Evolutionary conservation across 192 early-diverging fungal species (phyloP).

Genomic region (Coemansia sp.): DNA sequence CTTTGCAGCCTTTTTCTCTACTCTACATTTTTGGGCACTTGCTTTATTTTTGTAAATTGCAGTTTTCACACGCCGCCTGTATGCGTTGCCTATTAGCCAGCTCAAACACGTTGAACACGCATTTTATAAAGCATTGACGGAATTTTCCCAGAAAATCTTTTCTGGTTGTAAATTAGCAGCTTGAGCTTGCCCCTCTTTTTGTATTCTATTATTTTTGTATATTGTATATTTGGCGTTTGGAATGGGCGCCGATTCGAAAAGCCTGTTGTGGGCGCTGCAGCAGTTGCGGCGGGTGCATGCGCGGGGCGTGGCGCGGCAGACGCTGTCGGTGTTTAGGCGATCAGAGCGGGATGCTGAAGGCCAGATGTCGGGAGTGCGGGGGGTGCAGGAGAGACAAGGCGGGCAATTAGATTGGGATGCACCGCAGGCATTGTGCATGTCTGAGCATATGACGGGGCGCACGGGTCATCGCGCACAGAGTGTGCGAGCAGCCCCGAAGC

Average conservation of each 20-base stretch:
- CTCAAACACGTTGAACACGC: neutral
- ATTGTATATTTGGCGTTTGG: neutral
- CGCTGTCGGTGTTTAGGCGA: neutral
- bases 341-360: neutral
- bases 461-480: neutral
- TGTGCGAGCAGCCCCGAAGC: neutral
- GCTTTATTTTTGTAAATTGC: constrained; percentile 1
- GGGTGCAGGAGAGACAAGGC: constrained; percentile 15
- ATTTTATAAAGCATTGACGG: neutral
- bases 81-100: neutral
- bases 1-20: neutral
- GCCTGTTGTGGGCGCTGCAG: constrained; percentile 33
- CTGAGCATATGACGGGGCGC: constrained; percentile 3
- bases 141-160: neutral
- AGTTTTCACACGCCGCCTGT: constrained; percentile 7
- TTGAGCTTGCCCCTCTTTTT: neutral
- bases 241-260: constrained; percentile 50
- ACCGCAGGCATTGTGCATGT: constrained; percentile 6
- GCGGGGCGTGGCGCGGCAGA: constrained; percentile 18
- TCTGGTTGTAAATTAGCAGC: neutral
- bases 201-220: neutral
- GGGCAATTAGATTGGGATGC: constrained; percentile 11
- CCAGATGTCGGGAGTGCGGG: constrained; percentile 12
- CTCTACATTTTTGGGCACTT: neutral
- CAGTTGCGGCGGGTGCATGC: constrained; percentile 21